These are phyloP conservation scores for Penicillium crystallinum DNA, from an alignment of 495 filamentous ascomycete genomes.

Conservation along the genomic window DNA sequence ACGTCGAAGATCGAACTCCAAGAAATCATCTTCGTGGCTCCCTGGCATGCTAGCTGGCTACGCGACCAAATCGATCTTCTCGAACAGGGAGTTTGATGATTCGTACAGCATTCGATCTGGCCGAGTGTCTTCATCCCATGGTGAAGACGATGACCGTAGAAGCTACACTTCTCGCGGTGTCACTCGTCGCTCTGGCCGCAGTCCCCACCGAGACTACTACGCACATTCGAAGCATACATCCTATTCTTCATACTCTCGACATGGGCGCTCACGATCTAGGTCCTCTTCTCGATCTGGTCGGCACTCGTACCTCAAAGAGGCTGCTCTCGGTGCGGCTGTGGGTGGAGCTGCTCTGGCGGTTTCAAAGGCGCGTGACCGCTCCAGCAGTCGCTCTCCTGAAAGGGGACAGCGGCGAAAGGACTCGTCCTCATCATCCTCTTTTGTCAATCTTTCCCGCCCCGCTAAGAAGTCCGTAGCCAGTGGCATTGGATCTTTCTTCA, in stretches of 20 bases:
- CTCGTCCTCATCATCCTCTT: slow-evolving; percentile 34
- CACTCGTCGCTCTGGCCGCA: slow-evolving; percentile 29
- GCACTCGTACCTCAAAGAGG: slow-evolving; percentile 37
- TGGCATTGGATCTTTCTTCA: slow-evolving; percentile 45
- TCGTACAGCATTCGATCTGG: slow-evolving; percentile 54
- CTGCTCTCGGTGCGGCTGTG: slow-evolving; percentile 43
- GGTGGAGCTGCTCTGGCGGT: slow-evolving; percentile 37
- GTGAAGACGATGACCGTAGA: slow-evolving; percentile 34
- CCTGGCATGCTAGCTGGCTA: slow-evolving; percentile 52
- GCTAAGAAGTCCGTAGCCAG: slow-evolving; percentile 23
- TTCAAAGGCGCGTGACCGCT: slow-evolving; percentile 25
- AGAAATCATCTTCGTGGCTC: slow-evolving; percentile 44
- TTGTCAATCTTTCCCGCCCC: slow-evolving; percentile 29
- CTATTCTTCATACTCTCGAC: slow-evolving; percentile 9
- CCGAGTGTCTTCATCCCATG: slow-evolving; percentile 30
- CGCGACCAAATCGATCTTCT: slow-evolving; percentile 50
- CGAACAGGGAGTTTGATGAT: slow-evolving; percentile 53
- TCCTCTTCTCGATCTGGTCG: slow-evolving; percentile 38
- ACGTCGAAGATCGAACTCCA: slow-evolving; percentile 39
- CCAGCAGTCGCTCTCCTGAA: slow-evolving; percentile 28
- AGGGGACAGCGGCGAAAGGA: slow-evolving; percentile 28
- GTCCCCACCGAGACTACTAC: slow-evolving; percentile 28
- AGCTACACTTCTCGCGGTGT: slow-evolving; percentile 45
- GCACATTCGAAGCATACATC: slow-evolving; percentile 15
- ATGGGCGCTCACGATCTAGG: slow-evolving; percentile 41